A percentile compares a stretch with the other conserved stretches of the same genome.
Conservation (phyloP, 2,329 filamentous ascomycete species). For the Trichoderma breve region DNA sequence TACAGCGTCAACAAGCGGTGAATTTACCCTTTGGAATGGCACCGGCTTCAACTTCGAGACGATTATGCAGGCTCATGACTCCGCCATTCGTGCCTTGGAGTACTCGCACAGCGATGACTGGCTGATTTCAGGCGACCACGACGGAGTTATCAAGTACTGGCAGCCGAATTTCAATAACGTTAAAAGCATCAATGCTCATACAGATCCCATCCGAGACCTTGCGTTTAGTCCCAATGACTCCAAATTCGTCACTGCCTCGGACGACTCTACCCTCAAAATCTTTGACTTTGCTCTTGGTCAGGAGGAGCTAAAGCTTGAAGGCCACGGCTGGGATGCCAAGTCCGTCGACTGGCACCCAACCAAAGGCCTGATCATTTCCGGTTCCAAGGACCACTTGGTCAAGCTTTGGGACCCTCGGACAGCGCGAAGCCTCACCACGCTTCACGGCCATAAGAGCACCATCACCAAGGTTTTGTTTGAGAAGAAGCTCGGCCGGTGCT, state of each 20-base stretch:
- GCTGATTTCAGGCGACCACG: constrained; percentile 93
- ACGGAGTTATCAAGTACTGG: constrained; percentile 97
- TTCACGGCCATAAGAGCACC: constrained; percentile 96
- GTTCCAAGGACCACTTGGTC: constrained; percentile 95
- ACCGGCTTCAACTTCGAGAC: constrained; percentile 99
- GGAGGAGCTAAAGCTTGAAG: constrained; percentile 79
- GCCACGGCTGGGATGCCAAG: constrained; percentile 98
- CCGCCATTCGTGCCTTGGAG: constrained; percentile 74
- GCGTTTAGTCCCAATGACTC: constrained; percentile 91
- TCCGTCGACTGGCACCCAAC: constrained; percentile 96
- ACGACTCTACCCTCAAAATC: constrained; percentile 90
- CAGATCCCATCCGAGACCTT: constrained; percentile 84
- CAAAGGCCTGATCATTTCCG: constrained; percentile 90
- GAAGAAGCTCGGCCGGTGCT: constrained; percentile 74
- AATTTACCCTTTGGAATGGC: constrained; percentile 98
- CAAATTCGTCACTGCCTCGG: constrained; percentile 94
- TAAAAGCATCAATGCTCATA: constrained; percentile 87
- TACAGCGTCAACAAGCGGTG: constrained; percentile 92
- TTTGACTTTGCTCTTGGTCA: constrained; percentile 89
- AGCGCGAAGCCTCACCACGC: constrained; percentile 82
- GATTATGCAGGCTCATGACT: constrained; percentile 96
- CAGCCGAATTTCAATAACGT: constrained; percentile 99
- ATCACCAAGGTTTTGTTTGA: constrained; percentile 93
- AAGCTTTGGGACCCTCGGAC: constrained; percentile 98
- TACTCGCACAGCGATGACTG: constrained; percentile 98